Evolutionary conservation across 2,329 filamentous ascomycete species (phyloP).

Genomic region (Blumeria hordei): DNA sequence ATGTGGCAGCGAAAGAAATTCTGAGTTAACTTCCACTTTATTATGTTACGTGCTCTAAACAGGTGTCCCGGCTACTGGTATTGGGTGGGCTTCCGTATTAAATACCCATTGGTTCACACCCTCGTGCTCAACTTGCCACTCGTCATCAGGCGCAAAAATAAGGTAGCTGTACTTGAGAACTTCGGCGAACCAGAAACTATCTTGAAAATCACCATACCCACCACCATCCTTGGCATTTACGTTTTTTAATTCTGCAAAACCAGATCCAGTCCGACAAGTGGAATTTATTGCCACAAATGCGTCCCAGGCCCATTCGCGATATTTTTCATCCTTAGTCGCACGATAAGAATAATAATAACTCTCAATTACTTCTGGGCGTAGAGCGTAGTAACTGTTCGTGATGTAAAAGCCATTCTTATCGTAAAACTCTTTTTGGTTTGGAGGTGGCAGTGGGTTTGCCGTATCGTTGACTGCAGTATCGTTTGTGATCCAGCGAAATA

Average conservation of each 20-base stretch:
- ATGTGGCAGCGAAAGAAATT: too few species aligned
- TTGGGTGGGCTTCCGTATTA: conserved; percentile 41
- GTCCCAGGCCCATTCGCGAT: conserved; percentile 67
- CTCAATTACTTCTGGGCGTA: conserved; percentile 65
- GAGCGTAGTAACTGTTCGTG: conserved; percentile 31
- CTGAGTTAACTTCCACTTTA: too few species aligned
- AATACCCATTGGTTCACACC: conserved; percentile 31
- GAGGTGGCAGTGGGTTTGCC: conserved; percentile 20
- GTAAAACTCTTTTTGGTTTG: conserved; percentile 33
- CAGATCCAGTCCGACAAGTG: conserved; percentile 37
- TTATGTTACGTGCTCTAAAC: conserved; percentile 4
- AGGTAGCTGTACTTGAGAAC: conserved; percentile 67
- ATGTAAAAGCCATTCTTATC: conserved; percentile 48
- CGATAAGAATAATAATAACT: conserved; percentile 73
- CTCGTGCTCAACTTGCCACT: conserved; percentile 28
- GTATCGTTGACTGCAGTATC: conserved; percentile 16
- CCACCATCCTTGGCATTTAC: conserved; percentile 42
- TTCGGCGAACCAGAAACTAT: conserved; percentile 76
- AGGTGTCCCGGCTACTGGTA: conserved; percentile 19
- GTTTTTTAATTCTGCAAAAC: conserved; percentile 39
- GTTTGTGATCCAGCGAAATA: conserved; percentile 35
- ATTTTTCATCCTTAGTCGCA: conserved; percentile 48
- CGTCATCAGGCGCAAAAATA: conserved; percentile 21
- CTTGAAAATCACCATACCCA: conserved; percentile 42
- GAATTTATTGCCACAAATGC: conserved; percentile 44